phyloP scores from a whole-genome alignment of 805 yeast genomes.

The Ogataea zsoltii region DNA sequence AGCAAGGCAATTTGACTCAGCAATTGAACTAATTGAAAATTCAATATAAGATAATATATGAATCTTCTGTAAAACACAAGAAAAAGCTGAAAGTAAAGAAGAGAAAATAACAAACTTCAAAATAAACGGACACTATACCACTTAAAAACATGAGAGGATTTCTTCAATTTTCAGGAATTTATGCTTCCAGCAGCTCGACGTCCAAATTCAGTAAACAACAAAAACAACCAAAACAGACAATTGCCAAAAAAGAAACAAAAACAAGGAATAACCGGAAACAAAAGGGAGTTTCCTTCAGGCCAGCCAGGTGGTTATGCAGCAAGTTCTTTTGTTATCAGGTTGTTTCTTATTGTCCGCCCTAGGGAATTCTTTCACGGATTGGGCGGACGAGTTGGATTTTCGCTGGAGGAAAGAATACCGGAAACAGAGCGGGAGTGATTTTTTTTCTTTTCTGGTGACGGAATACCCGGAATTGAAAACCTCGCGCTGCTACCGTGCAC shows the following conservation, averaged over 20 bases:
- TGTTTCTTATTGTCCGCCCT: neutral
- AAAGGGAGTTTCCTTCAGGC: neutral
- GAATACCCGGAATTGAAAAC: slow-evolving; percentile 4
- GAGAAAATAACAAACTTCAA: slow-evolving; percentile 10
- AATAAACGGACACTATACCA: slow-evolving; percentile 17
- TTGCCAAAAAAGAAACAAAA: slow-evolving; percentile 18
- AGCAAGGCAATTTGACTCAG: slow-evolving; percentile 8
- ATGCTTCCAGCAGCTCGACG: slow-evolving; percentile 15
- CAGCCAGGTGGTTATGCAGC: neutral
- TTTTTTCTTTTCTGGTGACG: slow-evolving; percentile 4
- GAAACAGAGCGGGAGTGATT: slow-evolving; percentile 5
- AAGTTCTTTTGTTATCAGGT: no score
- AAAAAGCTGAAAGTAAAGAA: slow-evolving; percentile 8
- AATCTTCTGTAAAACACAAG: slow-evolving; percentile 4
- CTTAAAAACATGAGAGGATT: slow-evolving; percentile 19
- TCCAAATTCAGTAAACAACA: slow-evolving; percentile 21
- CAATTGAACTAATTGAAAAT: slow-evolving; percentile 20
- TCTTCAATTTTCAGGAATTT: slow-evolving; percentile 9
- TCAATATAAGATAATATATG: slow-evolving; percentile 6
- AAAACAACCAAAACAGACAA: slow-evolving; percentile 14
- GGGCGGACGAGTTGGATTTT: slow-evolving; percentile 2
- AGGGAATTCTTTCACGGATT: slow-evolving; percentile 1
- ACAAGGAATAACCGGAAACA: slow-evolving; percentile 2
- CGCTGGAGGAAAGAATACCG: slow-evolving; percentile 8
- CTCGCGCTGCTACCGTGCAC: neutral